phyloP scores from a whole-genome alignment of 2,329 filamentous ascomycete genomes.

The Cercospora berteroae region DNA sequence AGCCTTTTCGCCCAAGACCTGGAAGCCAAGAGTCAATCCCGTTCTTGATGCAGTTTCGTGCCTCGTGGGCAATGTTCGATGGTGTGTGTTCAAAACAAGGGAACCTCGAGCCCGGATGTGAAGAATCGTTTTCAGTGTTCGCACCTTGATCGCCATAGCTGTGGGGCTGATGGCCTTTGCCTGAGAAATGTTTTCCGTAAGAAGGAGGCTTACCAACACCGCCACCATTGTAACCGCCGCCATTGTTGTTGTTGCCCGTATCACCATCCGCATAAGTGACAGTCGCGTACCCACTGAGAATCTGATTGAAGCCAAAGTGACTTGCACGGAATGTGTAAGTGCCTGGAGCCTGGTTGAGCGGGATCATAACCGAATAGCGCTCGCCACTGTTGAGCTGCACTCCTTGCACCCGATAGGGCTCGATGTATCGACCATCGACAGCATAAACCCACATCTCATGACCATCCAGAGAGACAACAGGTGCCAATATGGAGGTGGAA shows the following conservation, averaged over 20 bases:
- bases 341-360: conserved; percentile 46
- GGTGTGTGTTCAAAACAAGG: neutral
- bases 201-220: neutral
- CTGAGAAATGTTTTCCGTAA: neutral
- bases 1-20: neutral
- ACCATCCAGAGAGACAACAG: conserved; percentile 19
- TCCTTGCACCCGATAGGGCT: conserved; percentile 52
- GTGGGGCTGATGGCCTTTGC: neutral
- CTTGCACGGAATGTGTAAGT: conserved; percentile 31
- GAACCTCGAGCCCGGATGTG: neutral
- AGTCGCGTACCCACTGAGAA: conserved; percentile 18
- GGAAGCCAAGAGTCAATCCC: neutral
- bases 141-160: neutral
- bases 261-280: conserved; percentile 10
- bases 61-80: neutral
- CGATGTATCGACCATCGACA: conserved; percentile 44
- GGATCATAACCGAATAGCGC: conserved; percentile 53
- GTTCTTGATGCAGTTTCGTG: neutral
- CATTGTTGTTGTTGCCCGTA: neutral
- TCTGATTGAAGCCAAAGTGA: conserved; percentile 15
- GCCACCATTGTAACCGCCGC: neutral
- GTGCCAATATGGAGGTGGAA: conserved; percentile 12
- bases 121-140: neutral
- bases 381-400: conserved; percentile 53
- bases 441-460: conserved; percentile 25